Conservation (phyloP, 169 alveolate species). For the Fabrea salina region DNA sequence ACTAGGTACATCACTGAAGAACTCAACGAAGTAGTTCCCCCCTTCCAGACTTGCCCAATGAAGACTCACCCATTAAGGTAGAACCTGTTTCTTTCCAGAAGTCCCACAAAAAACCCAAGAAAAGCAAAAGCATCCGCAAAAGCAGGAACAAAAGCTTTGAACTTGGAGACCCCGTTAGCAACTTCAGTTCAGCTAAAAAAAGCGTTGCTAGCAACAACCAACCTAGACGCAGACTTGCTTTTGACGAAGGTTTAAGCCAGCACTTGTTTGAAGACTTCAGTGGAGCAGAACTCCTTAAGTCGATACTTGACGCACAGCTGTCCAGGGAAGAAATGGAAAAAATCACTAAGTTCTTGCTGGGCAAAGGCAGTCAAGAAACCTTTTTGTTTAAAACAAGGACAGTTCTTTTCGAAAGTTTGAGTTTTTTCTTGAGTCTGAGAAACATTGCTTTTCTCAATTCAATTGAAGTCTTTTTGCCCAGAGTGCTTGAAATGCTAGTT, state of each 20-base stretch:
- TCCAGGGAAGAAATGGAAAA: background rate
- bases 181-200: background rate
- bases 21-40: slow-evolving; percentile 11
- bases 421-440: background rate
- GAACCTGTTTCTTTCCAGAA: background rate
- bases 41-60: background rate
- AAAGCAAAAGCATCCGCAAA: background rate
- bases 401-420: background rate
- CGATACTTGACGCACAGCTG: background rate
- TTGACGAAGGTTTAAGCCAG: background rate
- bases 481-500: slow-evolving; percentile 6
- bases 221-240: background rate
- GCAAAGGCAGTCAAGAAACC: slow-evolving; percentile 1
- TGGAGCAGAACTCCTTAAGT: background rate
- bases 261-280: background rate
- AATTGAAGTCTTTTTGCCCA: slow-evolving; percentile 10
- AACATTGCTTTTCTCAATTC: background rate
- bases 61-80: background rate
- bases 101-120: background rate
- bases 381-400: background rate
- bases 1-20: slow-evolving; percentile 21
- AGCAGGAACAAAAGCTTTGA: background rate
- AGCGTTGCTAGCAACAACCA: background rate
- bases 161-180: background rate
- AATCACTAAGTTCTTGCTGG: background rate